Conservation (phyloP, 2,329 filamentous ascomycete species). For the Talaromyces sp. region DNA sequence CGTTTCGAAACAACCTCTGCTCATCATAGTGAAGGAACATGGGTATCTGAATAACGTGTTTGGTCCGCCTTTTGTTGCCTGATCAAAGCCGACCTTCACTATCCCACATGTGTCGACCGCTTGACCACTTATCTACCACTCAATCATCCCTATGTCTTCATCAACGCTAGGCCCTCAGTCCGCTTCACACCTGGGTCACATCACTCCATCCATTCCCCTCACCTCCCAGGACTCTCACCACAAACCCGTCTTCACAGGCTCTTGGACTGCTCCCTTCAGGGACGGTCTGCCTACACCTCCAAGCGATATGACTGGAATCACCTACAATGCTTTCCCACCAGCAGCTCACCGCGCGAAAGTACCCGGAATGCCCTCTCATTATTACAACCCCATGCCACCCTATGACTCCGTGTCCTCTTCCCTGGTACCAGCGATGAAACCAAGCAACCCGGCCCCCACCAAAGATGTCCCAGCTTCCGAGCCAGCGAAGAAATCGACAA, state of each 20-base stretch:
- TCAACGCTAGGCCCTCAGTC: constrained; percentile 31
- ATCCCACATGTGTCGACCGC: constrained; percentile 19
- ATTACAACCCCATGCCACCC: constrained; percentile 27
- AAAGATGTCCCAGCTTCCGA: constrained; percentile 27
- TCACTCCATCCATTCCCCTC: constrained; percentile 30
- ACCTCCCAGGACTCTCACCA: constrained; percentile 19
- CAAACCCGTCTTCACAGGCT: constrained; percentile 23
- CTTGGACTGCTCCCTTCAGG: constrained; percentile 42
- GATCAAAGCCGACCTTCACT: neutral
- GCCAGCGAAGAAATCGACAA: constrained; percentile 30
- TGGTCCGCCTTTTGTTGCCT: neutral
- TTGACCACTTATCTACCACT: constrained; percentile 8
- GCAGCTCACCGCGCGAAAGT: constrained; percentile 36
- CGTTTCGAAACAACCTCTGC: neutral
- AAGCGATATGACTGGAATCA: constrained; percentile 46
- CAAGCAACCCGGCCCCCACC: constrained; percentile 24
- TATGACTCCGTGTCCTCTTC: constrained; percentile 26
- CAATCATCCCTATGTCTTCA: constrained; percentile 37
- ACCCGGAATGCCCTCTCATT: constrained; percentile 28
- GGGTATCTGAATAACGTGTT: constrained; percentile 16
- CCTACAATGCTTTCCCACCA: constrained; percentile 37
- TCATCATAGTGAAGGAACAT: constrained; percentile 9
- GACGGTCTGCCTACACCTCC: constrained; percentile 47
- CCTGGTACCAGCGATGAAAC: constrained; percentile 26
- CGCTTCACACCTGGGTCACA: constrained; percentile 30